Base-by-base conservation (phyloP, 495 filamentous ascomycete species). In the Neurospora sp. region DNA sequence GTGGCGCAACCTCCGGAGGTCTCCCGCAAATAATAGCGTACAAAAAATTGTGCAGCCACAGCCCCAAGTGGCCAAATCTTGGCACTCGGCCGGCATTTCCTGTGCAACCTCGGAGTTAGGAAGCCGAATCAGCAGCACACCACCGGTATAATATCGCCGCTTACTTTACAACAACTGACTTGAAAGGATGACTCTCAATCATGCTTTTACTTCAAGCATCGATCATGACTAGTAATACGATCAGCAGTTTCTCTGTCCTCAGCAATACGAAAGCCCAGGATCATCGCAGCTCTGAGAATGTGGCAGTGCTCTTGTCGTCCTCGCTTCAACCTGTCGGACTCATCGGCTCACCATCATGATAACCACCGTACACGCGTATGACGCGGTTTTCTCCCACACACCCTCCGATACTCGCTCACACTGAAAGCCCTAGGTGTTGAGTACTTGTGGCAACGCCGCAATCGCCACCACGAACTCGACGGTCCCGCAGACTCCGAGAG, bases 111-210 rank as follows among this genome's bases (percentile, higher is more conserved):
- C 3, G 39, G 12, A 41, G 40, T 42, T 42, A 18, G 18, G 16
- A 7, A 18, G 3, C 7, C 41, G 7, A 44, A 44, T 44, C 42
- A 44, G 9, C 16, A 44, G 0, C n/a, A 48, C 4, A 20, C 18
- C 44, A 5, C 18, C 3, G 2, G n/a, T 3, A 3, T 14, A n/a
- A n/a, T n/a, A n/a, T 48, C 5, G 48, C 48, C 48, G 11, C 48
- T 27, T 1, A 1, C 20, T 23, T 2, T 27, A 0, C 1, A 27
- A 7, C 23, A 0, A 7, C 10, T 2, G 11, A 1, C 2, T 14
- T 59, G 48, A 59, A 12, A 27, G 42, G 7, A 3, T 59, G 5
- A 59, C 20, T 14, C 0, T 59, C 23, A 4, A 59, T 2, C 20
- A 59, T 14, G 11, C 48, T 59, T 59, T 12, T 10, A 6, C 20